A percentile compares a stretch with the other conserved stretches of the same genome.
These are phyloP conservation scores for Pholiota adiposa DNA, from an alignment of 1,284 basidiomycete species.

Conservation along the genomic window DNA sequence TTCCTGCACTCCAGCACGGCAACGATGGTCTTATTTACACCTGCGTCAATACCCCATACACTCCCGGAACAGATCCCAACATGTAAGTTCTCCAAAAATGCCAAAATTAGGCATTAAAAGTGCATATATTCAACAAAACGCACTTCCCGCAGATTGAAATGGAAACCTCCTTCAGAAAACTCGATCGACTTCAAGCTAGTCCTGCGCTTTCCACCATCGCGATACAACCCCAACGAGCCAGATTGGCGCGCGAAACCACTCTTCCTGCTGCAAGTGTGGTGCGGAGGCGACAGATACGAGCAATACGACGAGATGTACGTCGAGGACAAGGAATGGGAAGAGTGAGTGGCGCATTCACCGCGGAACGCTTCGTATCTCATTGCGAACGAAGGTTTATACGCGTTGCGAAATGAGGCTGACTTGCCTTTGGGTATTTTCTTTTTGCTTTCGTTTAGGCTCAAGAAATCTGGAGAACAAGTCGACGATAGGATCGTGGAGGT, in stretches of 20 bases:
- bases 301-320: conserved; percentile 89
- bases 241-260: conserved; percentile 88
- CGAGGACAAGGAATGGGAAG: conserved; percentile 92
- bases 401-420: conserved; percentile 15
- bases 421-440: neutral
- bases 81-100: conserved; percentile 62
- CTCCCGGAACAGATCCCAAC: conserved; percentile 88
- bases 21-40: conserved; percentile 99
- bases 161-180: conserved; percentile 99
- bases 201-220: conserved; percentile 84
- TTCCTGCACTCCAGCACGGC: conserved; percentile 90
- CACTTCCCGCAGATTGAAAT: conserved; percentile 81
- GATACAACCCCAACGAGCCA: conserved; percentile 58
- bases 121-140: conserved; percentile 8
- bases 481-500: conserved; percentile 97
- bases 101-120: conserved; percentile 11
- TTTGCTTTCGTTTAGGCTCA: conserved; percentile 64
- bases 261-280: conserved; percentile 84
- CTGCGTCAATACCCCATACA: conserved; percentile 84
- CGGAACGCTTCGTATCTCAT: conserved; percentile 22
- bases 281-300: conserved; percentile 79
- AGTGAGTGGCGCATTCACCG: conserved; percentile 48
- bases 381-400: conserved; percentile 16
- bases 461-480: conserved; percentile 82
- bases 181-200: conserved; percentile 97